Evolutionary conservation across 208 protist species (phyloP).

Genomic region (Trypanosoma boissoni): DNA sequence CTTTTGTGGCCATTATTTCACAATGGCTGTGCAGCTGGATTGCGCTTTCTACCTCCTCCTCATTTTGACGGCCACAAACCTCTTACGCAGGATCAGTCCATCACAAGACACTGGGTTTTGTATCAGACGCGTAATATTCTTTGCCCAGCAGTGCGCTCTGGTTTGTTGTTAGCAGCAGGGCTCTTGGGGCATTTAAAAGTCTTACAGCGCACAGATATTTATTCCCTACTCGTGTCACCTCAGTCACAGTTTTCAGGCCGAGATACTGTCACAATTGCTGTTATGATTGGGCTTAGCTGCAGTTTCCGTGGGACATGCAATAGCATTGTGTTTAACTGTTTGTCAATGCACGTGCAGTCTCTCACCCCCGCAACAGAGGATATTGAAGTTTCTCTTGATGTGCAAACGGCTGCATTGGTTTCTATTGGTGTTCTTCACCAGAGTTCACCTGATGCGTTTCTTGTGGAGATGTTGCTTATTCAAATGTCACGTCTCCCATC

Average conservation of each 20-base stretch:
- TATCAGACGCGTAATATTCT: constrained; percentile 79
- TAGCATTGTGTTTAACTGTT: constrained; percentile 76
- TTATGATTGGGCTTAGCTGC: constrained; percentile 84
- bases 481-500: constrained; percentile 85
- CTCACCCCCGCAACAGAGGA: constrained; percentile 79
- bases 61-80: constrained; percentile 14
- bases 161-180: constrained; percentile 73
- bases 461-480: constrained; percentile 76
- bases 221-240: constrained; percentile 67
- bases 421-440: constrained; percentile 78
- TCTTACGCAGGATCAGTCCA: constrained; percentile 32
- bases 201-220: constrained; percentile 86
- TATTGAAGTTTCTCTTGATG: constrained; percentile 81
- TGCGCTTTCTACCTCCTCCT: constrained; percentile 73
- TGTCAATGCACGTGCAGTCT: constrained; percentile 82
- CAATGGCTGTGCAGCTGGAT: constrained; percentile 80
- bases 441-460: constrained; percentile 58
- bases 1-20: constrained; percentile 81
- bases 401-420: constrained; percentile 76
- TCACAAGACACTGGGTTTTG: constrained; percentile 83
- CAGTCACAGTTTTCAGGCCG: constrained; percentile 63
- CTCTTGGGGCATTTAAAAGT: constrained; percentile 72
- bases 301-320: constrained; percentile 81
- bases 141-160: constrained; percentile 55
- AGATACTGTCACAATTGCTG: constrained; percentile 74